Evolutionary conservation across 768 basidiomycete species (phyloP), one percentile per base, ranked within the genome.

Genomic region (Mycena olivaceomarginata): DNA sequence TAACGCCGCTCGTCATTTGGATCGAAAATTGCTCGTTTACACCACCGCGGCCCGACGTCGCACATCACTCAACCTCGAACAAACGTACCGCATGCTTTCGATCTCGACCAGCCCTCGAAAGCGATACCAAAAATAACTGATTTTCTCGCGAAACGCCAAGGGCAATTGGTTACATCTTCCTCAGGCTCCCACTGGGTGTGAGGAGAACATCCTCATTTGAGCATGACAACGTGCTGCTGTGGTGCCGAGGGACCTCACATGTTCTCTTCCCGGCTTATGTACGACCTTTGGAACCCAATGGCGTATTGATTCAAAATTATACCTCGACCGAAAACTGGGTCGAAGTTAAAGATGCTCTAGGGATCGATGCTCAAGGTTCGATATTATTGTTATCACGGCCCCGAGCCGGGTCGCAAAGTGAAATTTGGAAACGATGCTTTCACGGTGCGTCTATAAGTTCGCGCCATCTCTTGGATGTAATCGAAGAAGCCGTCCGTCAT

Each of bases 41-140:
- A 31, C 31, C 2, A 31, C 4, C 31, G 31, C 31, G 31, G 31
- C 31, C 31, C 31, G 31, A 4, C 4, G 31, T 22, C 53, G 20
- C 45, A 66, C 1, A 18, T 48, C 62, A 41, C 18, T 40, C 60
- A 16, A 10, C 16, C 20, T 51, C 46, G 15, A 56, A 41, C 66
- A 48, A 43, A 56, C 12, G 18, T 15, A 72, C 51, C 71, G 40
- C 71, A 48, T 73, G 72, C 65, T 59, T 53, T 16, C 12, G 9
- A 18, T 45, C 37, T 10, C 9, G 10, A 40, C 56, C 51, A 51
- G 41, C 6, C 53, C 63, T 71, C 70, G 60, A 71, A 70, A 60
- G 43, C 10, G 72, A 74, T 74, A 74, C 45, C 72, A 74, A 74
- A 74, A 67, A 74, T 74, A 74, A 74, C 65, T 20, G 40, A 2